Base-by-base conservation (phyloP, 805 yeast genomes). In the Cyberlindnera veronae region DNA sequence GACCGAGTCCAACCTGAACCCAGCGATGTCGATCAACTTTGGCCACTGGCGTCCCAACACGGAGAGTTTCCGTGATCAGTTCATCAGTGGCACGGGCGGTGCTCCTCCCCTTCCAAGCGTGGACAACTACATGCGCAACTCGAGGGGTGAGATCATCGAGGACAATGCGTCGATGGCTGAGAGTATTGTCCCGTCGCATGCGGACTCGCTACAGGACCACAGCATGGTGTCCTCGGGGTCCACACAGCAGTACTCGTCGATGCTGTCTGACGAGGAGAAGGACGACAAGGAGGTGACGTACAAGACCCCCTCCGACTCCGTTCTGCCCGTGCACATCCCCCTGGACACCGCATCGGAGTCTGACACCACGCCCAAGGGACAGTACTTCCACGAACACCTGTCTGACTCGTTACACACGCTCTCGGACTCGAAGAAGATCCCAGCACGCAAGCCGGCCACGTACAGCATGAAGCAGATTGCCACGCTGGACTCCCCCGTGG, bases 31-130 rank as follows among this genome's bases (percentile, higher is more conserved):
- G 3, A 58, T 75, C 31, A 71, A 66, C 41, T 62, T 75, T 62
- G 80, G 79, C 3, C 62, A 62, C 20, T 79, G 85, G 84, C 71
- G 69, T 53, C 84, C 84, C 2, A 74, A 78, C 50, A 77, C 82
- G 8, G 65, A 62, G 23, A 63, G 62, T 29, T 73, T 57, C 53
- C 61, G 79, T 38, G 77, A 72, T 43, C 69, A 68, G 38, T 74
- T 74, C 41, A 72, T 74, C 30, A 62, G 60, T 46, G 72, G 66
- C 6, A 39, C 46, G 6, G 26, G 47, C 12, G 64, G 64, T 32
- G 52, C 58, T 9, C 68, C 58, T 4, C 58, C 58, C 8, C 28
- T 51, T 7, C 57, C 57, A 3, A 39, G 39, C 21, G 10, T 55
- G 14, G 58, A 66, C 36, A 74, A 63, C 28, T 60, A 56, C 36